Evolutionary conservation across 2,329 filamentous ascomycete species (phyloP), one percentile per base, ranked within the genome.

Genomic region (Colletotrichum sp.): DNA sequence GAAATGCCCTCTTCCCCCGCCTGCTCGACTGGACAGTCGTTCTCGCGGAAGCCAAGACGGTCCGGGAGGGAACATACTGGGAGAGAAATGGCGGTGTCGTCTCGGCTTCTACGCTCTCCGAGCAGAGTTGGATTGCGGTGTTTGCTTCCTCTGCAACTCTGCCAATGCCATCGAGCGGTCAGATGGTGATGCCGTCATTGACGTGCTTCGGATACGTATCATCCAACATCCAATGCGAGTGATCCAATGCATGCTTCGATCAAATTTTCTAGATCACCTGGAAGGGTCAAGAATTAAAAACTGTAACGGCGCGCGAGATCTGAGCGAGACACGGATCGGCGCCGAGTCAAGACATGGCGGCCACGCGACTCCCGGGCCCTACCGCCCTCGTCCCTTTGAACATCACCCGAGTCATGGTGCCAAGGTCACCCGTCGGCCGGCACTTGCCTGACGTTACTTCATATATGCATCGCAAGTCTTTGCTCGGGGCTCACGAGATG

Each of bases 271-370:
- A 52, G 12, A 75, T 73, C 73, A 73, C 70, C 74, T 75, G 74
- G 30, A 52, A 21, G 59, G 59, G 21, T 9, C 67, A 64, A 55
- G 16, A 55, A 16, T 67, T 13, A n/a, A 55, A 36, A 24, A 55
- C 16, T 60, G 64, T 71, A 75, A 68, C 70, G 64, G 64, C 59
- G 48, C 36, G 43, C 64, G 64, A 72, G 21, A 73, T 48, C 64
- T 57, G 70, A 48, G 61, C 70, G 52, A 65, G 74, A 68, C 70
- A 73, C 64, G 32, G 70, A 73, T 75, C 74, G 39, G 70, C 59
- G 36, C 70, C 63, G 74, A 65, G 64, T 75, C 70, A 75, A 73
- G 70, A 60, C 63, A 65, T 73, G 70, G 70, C 70, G 57, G 34
- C 74, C 72, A 67, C 72, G 68, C 61, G 72, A 30, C 43, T 55